These are phyloP conservation scores for Mycena rosella DNA, from an alignment of 768 basidiomycete genomes.

Conservation along the genomic window DNA sequence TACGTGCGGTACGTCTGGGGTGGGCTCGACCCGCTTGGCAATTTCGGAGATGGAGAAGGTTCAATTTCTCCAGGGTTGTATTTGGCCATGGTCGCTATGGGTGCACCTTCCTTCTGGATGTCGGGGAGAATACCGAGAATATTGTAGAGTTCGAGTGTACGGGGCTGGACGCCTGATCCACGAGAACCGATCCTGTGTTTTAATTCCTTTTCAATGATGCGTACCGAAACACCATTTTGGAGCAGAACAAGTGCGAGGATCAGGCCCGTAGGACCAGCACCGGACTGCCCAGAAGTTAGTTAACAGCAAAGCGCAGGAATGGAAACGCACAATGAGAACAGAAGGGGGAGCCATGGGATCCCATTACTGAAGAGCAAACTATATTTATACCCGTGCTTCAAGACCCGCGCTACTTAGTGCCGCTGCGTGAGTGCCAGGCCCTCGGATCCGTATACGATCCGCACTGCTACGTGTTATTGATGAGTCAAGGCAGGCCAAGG, in stretches of 20 bases:
- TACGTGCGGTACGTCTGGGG: slow-evolving; percentile 40
- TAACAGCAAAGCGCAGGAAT: not conserved
- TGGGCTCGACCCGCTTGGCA: slow-evolving; percentile 27
- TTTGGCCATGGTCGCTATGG: slow-evolving; percentile 5
- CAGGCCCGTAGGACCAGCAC: slow-evolving; percentile 45
- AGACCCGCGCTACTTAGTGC: no score
- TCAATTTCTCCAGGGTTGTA: slow-evolving; percentile 35
- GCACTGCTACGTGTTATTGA: no score
- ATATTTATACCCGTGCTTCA: no score
- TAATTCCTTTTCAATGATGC: slow-evolving; percentile 47
- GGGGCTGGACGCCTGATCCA: slow-evolving; percentile 45
- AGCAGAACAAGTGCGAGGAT: slow-evolving; percentile 47
- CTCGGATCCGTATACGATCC: no score
- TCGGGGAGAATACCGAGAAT: slow-evolving; percentile 40
- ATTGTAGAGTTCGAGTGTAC: slow-evolving; percentile 42
- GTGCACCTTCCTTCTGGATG: slow-evolving; percentile 17
- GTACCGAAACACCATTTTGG: slow-evolving; percentile 47
- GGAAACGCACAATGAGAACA: slow-evolving; percentile 9
- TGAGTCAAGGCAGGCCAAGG: no score
- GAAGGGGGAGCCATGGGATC: not conserved
- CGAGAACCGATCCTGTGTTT: slow-evolving; percentile 40
- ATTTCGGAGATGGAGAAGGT: not conserved
- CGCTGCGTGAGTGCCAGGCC: no score
- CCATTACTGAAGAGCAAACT: no score
- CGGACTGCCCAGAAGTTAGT: slow-evolving; percentile 5